Base-by-base conservation (phyloP, 75 land plant genomes). In the Pinus tabuliformis region DNA sequence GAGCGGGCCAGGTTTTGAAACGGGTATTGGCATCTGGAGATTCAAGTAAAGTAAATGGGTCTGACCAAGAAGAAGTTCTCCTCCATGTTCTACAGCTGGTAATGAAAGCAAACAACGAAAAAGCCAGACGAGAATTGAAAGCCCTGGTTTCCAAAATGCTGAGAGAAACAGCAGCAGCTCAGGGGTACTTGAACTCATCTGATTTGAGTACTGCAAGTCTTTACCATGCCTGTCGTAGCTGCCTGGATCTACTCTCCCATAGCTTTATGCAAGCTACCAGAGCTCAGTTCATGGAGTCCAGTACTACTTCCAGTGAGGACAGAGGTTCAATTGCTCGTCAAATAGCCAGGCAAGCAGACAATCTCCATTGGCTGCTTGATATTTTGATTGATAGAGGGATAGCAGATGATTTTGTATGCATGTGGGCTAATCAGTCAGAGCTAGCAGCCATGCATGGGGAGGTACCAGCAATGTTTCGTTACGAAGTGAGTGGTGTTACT, bases 91-190 rank as follows among this genome's bases (percentile, higher is more conserved):
- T 93, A 73, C 87, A 93, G 15, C 83, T 88, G 6, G 95, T 93
- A 24, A 89, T 88, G 4, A 86, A 89, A 77, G 87, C 93, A 76
- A 90, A 76, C 66, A 93, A 93, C 58, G 92, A 88, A 36, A 83
- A 81, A 83, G 91, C 86, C 8, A 81, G 95, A 9, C 85, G 91
- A n/a, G 95, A 93, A 72, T 90, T 88, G 90, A 93, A 93, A 81
- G 57, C 87, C 13, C 56, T 89, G 24, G 91, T 93, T 3, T 77
- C 89, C 22, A 93, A 85, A 77, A 84, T 93, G 70, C 79, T 93
- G 14, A 78, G 78, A 39, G 95, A 90, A 77, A 91, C 85, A 13
- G 24, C 26, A 39, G 82, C 72, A 60, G 58, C 73, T 16, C 63
- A 77, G 26, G 73, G 70, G 36, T 78, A 78, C 37, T 49, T 49